phyloP scores from a whole-genome alignment of 2,329 filamentous ascomycete genomes.

The Didymella exigua region DNA sequence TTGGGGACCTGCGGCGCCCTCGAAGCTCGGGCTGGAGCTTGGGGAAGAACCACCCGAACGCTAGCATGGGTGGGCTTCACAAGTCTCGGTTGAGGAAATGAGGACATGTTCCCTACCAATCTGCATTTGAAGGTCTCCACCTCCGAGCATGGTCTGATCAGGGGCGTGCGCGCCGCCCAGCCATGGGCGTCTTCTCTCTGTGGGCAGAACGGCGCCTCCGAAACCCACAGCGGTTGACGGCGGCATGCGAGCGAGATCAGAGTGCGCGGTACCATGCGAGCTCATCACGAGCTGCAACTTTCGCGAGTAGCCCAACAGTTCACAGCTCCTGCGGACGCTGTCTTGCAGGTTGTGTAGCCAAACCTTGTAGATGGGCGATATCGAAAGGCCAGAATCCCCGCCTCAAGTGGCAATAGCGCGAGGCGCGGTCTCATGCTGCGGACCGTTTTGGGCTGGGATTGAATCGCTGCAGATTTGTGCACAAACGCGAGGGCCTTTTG shows the following conservation, averaged over 20 bases:
- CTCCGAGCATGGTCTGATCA: slow-evolving; percentile 35
- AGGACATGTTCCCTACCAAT: slow-evolving; percentile 39
- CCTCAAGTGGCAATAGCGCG: slow-evolving; percentile 31
- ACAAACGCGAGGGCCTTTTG: slow-evolving; percentile 30
- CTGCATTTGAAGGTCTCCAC: slow-evolving; percentile 29
- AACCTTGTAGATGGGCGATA: slow-evolving; percentile 5
- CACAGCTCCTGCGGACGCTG: background rate
- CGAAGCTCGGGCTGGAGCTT: slow-evolving; percentile 42
- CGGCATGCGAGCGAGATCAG: slow-evolving; percentile 2
- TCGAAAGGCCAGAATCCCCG: slow-evolving; percentile 19
- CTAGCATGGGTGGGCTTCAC: slow-evolving; percentile 42
- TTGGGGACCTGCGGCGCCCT: slow-evolving; percentile 43
- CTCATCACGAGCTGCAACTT: background rate
- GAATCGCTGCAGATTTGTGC: slow-evolving; percentile 39
- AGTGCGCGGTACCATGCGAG: background rate
- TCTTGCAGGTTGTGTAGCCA: slow-evolving; percentile 2
- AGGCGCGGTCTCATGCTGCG: slow-evolving; percentile 25
- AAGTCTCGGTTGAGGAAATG: slow-evolving; percentile 47
- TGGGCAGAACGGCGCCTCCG: slow-evolving; percentile 4
- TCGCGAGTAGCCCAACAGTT: background rate
- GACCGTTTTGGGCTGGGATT: slow-evolving; percentile 30
- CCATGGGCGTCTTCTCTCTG: slow-evolving; percentile 13
- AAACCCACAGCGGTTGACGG: slow-evolving; percentile 4
- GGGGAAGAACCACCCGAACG: slow-evolving; percentile 37
- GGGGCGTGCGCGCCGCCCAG: slow-evolving; percentile 32